These are phyloP conservation scores for Fusarium sororula DNA, from an alignment of 2,329 filamentous ascomycete genomes.

Conservation along the genomic window DNA sequence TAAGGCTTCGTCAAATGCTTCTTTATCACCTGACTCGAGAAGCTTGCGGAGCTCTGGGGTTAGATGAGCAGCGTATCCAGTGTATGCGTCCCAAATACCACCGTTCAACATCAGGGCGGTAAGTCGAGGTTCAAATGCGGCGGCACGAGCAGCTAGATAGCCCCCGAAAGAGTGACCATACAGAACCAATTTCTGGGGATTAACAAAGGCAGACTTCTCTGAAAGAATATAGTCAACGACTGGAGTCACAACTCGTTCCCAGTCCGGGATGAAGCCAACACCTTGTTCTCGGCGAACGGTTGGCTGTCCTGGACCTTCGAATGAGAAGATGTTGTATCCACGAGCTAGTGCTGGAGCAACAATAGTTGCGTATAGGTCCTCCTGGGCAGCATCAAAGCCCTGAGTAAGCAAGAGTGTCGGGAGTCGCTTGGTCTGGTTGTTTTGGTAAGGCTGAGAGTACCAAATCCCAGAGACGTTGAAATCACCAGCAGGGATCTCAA, in stretches of 20 bases:
- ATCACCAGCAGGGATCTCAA: slow-evolving; percentile 40
- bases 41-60: neutral
- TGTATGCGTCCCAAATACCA: slow-evolving; percentile 25
- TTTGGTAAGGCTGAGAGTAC: slow-evolving; percentile 35
- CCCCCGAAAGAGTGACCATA: slow-evolving; percentile 24
- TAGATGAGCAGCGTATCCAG: slow-evolving; percentile 4
- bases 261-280: slow-evolving; percentile 25
- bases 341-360: slow-evolving; percentile 11
- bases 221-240: slow-evolving; percentile 9
- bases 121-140: slow-evolving; percentile 19
- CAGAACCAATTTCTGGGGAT: neutral
- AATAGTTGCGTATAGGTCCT: slow-evolving; percentile 10
- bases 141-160: slow-evolving; percentile 23
- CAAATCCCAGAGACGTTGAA: slow-evolving; percentile 51
- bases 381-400: slow-evolving; percentile 27
- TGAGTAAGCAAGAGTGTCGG: slow-evolving; percentile 15
- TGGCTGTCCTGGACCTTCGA: slow-evolving; percentile 27
- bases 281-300: slow-evolving; percentile 16
- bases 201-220: neutral
- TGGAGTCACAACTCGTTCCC: slow-evolving; percentile 14
- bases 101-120: slow-evolving; percentile 9
- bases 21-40: slow-evolving; percentile 13
- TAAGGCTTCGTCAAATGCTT: slow-evolving; percentile 27
- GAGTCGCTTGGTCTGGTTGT: neutral
- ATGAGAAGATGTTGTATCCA: slow-evolving; percentile 15